phyloP scores from a whole-genome alignment of 2,329 filamentous ascomycete genomes.

The Monosporascus sp. region DNA sequence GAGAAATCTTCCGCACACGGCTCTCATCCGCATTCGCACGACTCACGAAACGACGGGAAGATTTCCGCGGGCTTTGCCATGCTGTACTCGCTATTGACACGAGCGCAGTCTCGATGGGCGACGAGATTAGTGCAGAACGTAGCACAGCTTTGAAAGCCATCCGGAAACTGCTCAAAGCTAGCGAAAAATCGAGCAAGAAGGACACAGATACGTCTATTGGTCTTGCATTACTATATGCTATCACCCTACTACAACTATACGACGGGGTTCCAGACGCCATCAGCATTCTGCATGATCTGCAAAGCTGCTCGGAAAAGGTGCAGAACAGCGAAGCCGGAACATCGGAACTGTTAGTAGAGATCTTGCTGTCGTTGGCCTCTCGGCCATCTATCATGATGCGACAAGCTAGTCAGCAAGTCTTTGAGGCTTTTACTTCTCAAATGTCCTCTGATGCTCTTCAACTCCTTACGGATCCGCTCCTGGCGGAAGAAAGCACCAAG shows the following conservation, averaged over 20 bases:
- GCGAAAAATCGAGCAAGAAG: slow-evolving; percentile 28
- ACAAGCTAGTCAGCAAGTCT: slow-evolving; percentile 83
- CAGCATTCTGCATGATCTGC: slow-evolving; percentile 75
- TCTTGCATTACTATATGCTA: slow-evolving; percentile 74
- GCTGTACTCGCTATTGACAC: slow-evolving; percentile 51
- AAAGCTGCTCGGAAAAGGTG: slow-evolving; percentile 66
- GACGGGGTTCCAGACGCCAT: slow-evolving; percentile 85
- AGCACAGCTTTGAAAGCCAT: slow-evolving; percentile 49
- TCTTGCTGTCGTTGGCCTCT: slow-evolving; percentile 83
- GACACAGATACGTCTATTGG: slow-evolving; percentile 49
- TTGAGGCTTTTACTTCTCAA: slow-evolving; percentile 72
- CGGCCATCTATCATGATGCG: slow-evolving; percentile 80
- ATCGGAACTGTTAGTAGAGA: slow-evolving; percentile 76
- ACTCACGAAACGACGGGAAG: slow-evolving; percentile 48
- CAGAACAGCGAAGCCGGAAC: slow-evolving; percentile 51
- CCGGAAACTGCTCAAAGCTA: slow-evolving; percentile 45
- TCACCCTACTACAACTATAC: slow-evolving; percentile 84
- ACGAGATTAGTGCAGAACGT: slow-evolving; percentile 48
- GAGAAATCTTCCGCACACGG: slow-evolving; percentile 50
- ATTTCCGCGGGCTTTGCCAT: slow-evolving; percentile 49
- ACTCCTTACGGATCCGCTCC: slow-evolving; percentile 61
- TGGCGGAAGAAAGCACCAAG: slow-evolving; percentile 72
- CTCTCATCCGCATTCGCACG: slow-evolving; percentile 55
- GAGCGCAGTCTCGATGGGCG: slow-evolving; percentile 49
- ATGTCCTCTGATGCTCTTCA: slow-evolving; percentile 70